A percentile compares a stretch with the other conserved stretches of the same genome.
Evolutionary conservation across 139 green algal species (phyloP).

Genomic region (Edaphochlamys debaryana): DNA sequence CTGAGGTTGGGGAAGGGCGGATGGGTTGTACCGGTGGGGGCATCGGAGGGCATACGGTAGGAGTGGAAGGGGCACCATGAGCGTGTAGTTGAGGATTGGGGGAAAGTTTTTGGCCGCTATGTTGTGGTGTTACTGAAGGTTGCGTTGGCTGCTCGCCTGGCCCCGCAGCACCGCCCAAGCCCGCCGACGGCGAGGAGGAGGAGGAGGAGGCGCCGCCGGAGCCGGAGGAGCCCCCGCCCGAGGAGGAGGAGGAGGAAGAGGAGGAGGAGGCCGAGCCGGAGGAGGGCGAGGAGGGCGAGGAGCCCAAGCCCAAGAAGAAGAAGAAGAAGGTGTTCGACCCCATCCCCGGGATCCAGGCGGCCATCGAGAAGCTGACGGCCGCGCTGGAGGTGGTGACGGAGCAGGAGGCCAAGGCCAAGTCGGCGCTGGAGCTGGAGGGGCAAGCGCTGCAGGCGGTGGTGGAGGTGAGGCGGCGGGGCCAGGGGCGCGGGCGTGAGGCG

Average conservation of each 20-base stretch:
- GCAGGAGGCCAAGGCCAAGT: conserved; percentile 24
- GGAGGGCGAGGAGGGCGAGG: conserved; percentile 24
- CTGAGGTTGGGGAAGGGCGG: too few species aligned
- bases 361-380: not conserved
- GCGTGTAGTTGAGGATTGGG: too few species aligned
- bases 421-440: conserved; percentile 44
- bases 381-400: conserved; percentile 17
- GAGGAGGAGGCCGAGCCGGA: not conserved
- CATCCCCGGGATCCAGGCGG: conserved; percentile 29
- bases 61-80: too few species aligned
- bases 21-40: too few species aligned
- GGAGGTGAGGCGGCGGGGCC: conserved; percentile 38
- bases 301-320: conserved; percentile 26
- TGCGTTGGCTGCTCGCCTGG: too few species aligned
- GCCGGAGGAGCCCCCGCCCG: not conserved
- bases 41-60: too few species aligned
- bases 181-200: not conserved
- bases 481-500: too few species aligned
- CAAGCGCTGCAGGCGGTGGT: conserved; percentile 46
- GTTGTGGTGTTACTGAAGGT: too few species aligned
- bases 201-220: not conserved
- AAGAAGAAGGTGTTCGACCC: conserved; percentile 47
- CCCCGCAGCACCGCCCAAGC: not conserved
- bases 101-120: too few species aligned
- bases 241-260: conserved; percentile 27